Base-by-base conservation (phyloP, 495 filamentous ascomycete genomes). In the Xylaria cubensis region DNA sequence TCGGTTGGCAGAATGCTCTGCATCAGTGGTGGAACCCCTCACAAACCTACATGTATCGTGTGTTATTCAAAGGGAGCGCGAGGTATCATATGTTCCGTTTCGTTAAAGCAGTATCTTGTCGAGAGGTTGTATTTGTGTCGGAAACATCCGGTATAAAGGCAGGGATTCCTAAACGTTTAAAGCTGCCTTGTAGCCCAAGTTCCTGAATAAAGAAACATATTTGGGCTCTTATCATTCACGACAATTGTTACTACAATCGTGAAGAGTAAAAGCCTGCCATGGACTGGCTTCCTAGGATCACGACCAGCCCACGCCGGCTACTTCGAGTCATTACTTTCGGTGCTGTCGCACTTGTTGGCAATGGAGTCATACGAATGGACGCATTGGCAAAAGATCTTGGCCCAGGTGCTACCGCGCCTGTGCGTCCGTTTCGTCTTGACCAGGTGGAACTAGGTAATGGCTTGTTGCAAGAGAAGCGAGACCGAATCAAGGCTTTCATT, bases 341-440 rank as follows among this genome's bases (percentile, higher is more conserved):
- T 50, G 66, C 56, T 17, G 58, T 58, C 26, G 46, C 39, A 44
- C 44, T 73, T 7, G 48, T 68, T 50, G 36, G 71, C 12, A 69
- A 17, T 62, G 71, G 71, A 19, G 63, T 42, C 24, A 64, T 70
- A 63, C 55, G 53, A 24, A 68, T 32, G 21, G 44, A 65, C 8
- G 72, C 44, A n/a, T 63, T 39, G 42, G 48, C 69, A 15, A 19
- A 59, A 12, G 74, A 76, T 42, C 64, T 67, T 2, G 74, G 74
- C 19, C 71, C 74, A 41, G 74, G 74, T 2, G 65, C 67, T 34
- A 76, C 74, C 6, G 74, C 74, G 10, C 74, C 74, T 0, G 74
- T 76, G 58, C 74, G 74, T 36, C 74, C 74, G 24, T 76, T 76
- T 58, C 68, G 67, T 51, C 74, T 76, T 21, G 64, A 76, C 42